Evolutionary conservation across 2,329 filamentous ascomycete species (phyloP), one percentile per base, ranked within the genome.

Genomic region (Emmonsia crescens): DNA sequence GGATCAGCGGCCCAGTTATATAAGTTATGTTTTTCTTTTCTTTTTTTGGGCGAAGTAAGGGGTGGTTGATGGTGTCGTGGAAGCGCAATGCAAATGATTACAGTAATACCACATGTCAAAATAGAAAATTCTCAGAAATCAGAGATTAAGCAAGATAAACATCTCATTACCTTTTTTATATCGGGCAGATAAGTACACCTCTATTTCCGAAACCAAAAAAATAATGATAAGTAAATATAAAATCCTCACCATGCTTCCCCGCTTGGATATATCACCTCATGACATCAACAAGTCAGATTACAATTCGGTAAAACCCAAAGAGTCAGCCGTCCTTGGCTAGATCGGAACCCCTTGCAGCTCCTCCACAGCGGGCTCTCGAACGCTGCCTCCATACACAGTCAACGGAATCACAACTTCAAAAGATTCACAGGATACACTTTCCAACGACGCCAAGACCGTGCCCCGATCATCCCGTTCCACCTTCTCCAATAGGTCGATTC

Each of bases 361-460:
- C 64, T 77, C 75, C 1, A 71, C 69, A 27, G 72, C 60, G 24
- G 68, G 72, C 61, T 77, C 77, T 31, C 78, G 77, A 36, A 80
- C 77, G 5, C 79, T 77, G 64, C 82, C 81, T 5, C 82, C 82
- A 68, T 95, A 96, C 10, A 96, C 89, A 58, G 85, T 84, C 66
- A 96, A 77, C 31, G 91, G 91, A 54, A 96, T 90, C 40, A 86
- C 85, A 54, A 96, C 89, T 74, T 96, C 91, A 74, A 96, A 96
- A 68, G 89, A 95, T 77, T 96, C 91, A 68, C 90, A 93, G 9
- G 86, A 82, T 59, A 96, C 70, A 65, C 85, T 85, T 76, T 96
- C 89, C 58, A 88, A 84, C 0, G 89, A 89, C 19, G 91, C 89
- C 59, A 92, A 79, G 16, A 94, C 83, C 0, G 86, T 83, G 1